Conservation (phyloP, 2,329 filamentous ascomycete species). For the Xylaria arbuscula region DNA sequence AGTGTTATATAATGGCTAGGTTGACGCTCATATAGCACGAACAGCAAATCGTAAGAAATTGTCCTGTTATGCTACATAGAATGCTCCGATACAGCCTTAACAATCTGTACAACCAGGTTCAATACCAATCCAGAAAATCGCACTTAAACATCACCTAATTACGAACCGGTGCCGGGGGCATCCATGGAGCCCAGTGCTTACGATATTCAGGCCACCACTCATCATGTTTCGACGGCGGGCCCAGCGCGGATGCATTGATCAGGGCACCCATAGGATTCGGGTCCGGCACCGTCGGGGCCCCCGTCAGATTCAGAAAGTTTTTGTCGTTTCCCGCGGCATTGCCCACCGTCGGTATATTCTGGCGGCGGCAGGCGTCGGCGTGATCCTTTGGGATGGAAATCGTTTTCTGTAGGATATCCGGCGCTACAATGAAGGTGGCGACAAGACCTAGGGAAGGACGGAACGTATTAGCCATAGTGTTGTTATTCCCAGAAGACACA, state of each 20-base stretch:
- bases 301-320: constrained; percentile 23
- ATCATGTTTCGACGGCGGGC: constrained; percentile 4
- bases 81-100: background rate
- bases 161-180: constrained; percentile 19
- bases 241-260: constrained; percentile 17
- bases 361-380: constrained; percentile 26
- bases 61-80: background rate
- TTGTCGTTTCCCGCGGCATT: constrained; percentile 27
- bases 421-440: constrained; percentile 27
- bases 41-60: background rate
- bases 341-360: constrained; percentile 26
- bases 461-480: background rate
- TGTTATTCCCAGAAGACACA: background rate
- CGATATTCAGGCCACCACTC: constrained; percentile 28
- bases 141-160: constrained; percentile 1
- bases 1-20: no score
- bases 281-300: constrained; percentile 20
- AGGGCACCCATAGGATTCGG: constrained; percentile 25
- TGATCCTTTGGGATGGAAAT: constrained; percentile 25
- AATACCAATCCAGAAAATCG: background rate
- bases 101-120: background rate
- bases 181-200: constrained; percentile 33
- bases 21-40: background rate
- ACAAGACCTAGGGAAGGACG: constrained; percentile 21
- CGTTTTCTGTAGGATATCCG: constrained; percentile 25